A percentile compares a stretch with the other conserved stretches of the same genome.
Conservation (phyloP, 2,329 filamentous ascomycete species). For the Colletotrichum cuscutae region DNA sequence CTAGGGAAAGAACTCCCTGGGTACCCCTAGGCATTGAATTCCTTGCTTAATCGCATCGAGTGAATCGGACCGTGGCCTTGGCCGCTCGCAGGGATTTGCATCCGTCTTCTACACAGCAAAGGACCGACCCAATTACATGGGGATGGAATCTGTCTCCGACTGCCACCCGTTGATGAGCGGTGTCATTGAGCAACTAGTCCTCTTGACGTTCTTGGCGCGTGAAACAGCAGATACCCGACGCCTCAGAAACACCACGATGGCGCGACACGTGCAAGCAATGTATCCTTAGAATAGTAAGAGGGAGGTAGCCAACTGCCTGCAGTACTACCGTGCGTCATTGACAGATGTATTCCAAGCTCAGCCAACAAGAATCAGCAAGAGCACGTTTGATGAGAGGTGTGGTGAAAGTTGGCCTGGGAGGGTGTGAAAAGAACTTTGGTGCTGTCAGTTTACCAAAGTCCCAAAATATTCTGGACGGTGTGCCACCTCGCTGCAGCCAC, state of each 20-base stretch:
- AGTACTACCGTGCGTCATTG: background rate
- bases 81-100: background rate
- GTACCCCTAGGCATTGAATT: too few species aligned
- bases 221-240: background rate
- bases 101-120: background rate
- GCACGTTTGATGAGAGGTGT: background rate
- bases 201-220: background rate
- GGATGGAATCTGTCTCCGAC: background rate
- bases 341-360: background rate
- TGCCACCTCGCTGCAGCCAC: slow-evolving; percentile 4
- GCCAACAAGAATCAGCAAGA: too few species aligned
- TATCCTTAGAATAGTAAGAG: background rate
- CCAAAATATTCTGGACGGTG: background rate
- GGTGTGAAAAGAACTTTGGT: background rate
- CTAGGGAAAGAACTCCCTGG: too few species aligned
- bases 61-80: background rate
- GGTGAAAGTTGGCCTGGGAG: background rate
- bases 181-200: background rate
- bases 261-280: background rate
- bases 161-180: background rate
- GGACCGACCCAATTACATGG: background rate
- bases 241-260: background rate
- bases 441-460: background rate
- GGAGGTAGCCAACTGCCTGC: background rate
- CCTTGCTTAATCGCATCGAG: background rate